Conservation (phyloP, 371 early-diverging fungal species). For the Mortierella sp. region DNA sequence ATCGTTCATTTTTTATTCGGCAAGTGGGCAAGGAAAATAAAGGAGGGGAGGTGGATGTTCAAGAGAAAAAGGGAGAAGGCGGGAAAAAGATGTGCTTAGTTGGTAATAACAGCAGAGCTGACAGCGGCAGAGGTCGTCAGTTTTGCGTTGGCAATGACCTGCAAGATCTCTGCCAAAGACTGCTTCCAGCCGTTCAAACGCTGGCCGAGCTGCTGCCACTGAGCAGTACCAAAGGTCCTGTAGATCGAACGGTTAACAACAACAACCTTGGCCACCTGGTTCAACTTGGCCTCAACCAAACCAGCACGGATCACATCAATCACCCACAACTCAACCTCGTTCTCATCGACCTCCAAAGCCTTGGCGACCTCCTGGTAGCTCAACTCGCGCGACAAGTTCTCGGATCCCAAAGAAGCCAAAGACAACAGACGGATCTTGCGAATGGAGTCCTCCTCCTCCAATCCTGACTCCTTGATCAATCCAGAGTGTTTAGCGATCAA, state of each 20-base stretch:
- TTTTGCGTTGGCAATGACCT: slow-evolving; percentile 87
- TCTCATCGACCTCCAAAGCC: slow-evolving; percentile 77
- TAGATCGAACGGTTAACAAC: slow-evolving; percentile 81
- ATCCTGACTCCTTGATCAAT: slow-evolving; percentile 61
- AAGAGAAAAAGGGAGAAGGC: neutral
- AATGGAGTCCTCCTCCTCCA: slow-evolving; percentile 69
- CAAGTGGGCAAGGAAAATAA: neutral
- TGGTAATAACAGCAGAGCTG: slow-evolving; percentile 50
- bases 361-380: slow-evolving; percentile 79
- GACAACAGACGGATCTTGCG: slow-evolving; percentile 90
- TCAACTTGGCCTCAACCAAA: slow-evolving; percentile 93
- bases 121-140: slow-evolving; percentile 55
- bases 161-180: slow-evolving; percentile 80
- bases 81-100: slow-evolving; percentile 6
- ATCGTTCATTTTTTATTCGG: no score
- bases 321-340: slow-evolving; percentile 93
- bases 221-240: slow-evolving; percentile 82
- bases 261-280: slow-evolving; percentile 87
- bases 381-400: slow-evolving; percentile 75
- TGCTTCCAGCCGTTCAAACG: slow-evolving; percentile 83
- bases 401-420: slow-evolving; percentile 83
- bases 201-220: slow-evolving; percentile 82
- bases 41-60: neutral
- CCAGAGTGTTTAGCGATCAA: slow-evolving; percentile 64
- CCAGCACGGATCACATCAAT: slow-evolving; percentile 93